Percentiles rank a stretch among this genome's conserved stretches.
phyloP scores from a whole-genome alignment of 352 stramenopile genomes.

The Globisporangium splendens region DNA sequence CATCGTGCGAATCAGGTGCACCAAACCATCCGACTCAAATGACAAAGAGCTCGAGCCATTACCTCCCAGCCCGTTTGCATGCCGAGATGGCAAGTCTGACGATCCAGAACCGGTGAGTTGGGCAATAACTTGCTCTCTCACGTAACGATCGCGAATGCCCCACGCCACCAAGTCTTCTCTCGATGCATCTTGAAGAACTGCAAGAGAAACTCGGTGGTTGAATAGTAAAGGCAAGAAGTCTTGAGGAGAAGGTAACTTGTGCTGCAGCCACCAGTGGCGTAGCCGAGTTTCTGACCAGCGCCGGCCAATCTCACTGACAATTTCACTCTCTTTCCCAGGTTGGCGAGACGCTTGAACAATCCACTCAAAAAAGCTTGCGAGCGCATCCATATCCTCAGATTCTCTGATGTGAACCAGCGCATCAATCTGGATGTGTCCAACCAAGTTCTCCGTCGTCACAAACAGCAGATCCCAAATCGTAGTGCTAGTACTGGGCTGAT shows the following conservation, averaged over 20 bases:
- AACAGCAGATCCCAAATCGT: slow-evolving; percentile 54
- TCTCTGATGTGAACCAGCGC: slow-evolving; percentile 10
- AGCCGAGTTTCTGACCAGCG: slow-evolving; percentile 52
- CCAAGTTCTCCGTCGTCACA: slow-evolving; percentile 31
- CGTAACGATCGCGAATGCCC: slow-evolving; percentile 51
- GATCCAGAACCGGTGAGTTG: slow-evolving; percentile 20
- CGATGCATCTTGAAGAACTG: slow-evolving; percentile 43
- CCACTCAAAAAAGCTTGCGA: slow-evolving; percentile 57
- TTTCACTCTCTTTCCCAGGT: slow-evolving; percentile 17
- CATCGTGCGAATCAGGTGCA: slow-evolving; percentile 47
- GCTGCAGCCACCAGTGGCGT: slow-evolving; percentile 49
- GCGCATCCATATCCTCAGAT: slow-evolving; percentile 34
- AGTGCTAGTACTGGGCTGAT: background rate
- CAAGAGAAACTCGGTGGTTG: slow-evolving; percentile 39
- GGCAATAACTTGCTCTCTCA: slow-evolving; percentile 47
- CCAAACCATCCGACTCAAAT: slow-evolving; percentile 38
- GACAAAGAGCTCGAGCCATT: background rate
- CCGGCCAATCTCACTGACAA: slow-evolving; percentile 29
- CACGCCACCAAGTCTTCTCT: slow-evolving; percentile 70
- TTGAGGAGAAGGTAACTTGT: slow-evolving; percentile 33
- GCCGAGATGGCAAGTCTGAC: slow-evolving; percentile 3
- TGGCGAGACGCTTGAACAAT: slow-evolving; percentile 41
- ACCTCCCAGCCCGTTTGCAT: background rate
- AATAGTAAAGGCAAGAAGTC: slow-evolving; percentile 36
- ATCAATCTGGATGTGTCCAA: slow-evolving; percentile 33